Conservation (phyloP, 2,329 filamentous ascomycete genomes). For the Albifimbria verrucaria region DNA sequence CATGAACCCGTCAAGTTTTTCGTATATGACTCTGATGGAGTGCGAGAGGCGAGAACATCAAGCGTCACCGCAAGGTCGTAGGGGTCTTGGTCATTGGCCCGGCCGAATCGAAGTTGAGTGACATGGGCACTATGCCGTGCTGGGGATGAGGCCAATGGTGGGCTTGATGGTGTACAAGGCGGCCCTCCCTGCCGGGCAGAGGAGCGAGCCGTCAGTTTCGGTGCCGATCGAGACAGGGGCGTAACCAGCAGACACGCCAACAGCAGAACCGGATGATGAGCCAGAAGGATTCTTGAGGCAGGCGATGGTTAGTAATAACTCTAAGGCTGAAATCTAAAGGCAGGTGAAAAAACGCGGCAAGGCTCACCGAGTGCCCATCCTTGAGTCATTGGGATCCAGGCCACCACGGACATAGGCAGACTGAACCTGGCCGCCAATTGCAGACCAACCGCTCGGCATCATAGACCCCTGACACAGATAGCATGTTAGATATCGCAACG, state of each 20-base stretch:
- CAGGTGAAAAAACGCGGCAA: background rate
- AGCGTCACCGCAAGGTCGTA: background rate
- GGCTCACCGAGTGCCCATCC: conserved; percentile 11
- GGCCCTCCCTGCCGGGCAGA: conserved; percentile 11
- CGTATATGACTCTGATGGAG: conserved; percentile 3
- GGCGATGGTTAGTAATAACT: too few relatives aligned
- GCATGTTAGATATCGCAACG: conserved; percentile 3
- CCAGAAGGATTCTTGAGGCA: conserved; percentile 18
- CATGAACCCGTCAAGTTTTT: background rate
- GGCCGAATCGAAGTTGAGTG: background rate
- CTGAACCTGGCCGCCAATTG: conserved; percentile 17
- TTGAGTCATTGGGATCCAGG: conserved; percentile 11
- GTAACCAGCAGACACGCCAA: conserved; percentile 20
- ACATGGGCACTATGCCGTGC: conserved; percentile 4
- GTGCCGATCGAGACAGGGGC: conserved; percentile 23
- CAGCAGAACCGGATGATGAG: conserved; percentile 23
- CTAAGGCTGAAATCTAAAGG: background rate
- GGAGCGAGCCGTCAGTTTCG: conserved; percentile 22
- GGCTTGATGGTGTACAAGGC: conserved; percentile 20
- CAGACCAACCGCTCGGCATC: conserved; percentile 16
- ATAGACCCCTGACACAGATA: conserved; percentile 4
- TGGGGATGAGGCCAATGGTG: conserved; percentile 6
- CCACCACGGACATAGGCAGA: conserved; percentile 16
- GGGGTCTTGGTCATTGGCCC: conserved; percentile 6
- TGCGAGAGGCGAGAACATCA: conserved; percentile 6